Evolutionary conservation across 257 asterid genomes (phyloP).

Genomic region (Solanum chaucha): DNA sequence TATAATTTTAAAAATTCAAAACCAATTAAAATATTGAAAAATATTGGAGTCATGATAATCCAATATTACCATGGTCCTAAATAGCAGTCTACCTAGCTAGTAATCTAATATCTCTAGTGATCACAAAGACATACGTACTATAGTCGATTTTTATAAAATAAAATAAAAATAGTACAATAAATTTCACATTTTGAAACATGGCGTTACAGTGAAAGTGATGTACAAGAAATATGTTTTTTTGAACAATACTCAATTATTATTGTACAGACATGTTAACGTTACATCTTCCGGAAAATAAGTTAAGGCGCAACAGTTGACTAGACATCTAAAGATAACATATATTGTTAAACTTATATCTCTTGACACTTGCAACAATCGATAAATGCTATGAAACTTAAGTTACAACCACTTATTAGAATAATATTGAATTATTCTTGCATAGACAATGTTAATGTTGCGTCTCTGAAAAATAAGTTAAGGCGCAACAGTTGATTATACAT

Average conservation of each 20-base stretch:
- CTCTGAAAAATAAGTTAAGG: neutral
- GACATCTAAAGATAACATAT: neutral
- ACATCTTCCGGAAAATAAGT: accelerated
- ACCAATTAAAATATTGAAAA: neutral
- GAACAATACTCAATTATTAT: neutral
- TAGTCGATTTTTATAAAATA: neutral
- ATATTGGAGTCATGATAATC: neutral
- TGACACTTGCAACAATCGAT: neutral
- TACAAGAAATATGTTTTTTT: neutral
- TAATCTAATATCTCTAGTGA: neutral
- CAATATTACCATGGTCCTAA: neutral
- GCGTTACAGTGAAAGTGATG: neutral
- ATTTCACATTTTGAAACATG: neutral
- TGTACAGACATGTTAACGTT: neutral
- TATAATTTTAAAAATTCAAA: neutral
- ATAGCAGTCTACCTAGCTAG: neutral
- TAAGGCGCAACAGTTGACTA: neutral
- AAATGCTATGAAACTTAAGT: neutral
- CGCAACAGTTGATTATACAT: no score
- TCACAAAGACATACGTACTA: neutral
- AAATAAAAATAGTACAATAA: neutral
- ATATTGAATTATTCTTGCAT: no score
- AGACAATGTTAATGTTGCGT: neutral
- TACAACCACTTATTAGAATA: neutral
- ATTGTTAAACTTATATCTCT: neutral